Evolutionary conservation across 2,329 filamentous ascomycete species (phyloP), one percentile per base, ranked within the genome.

Genomic region (Scedosporium minutisporum): DNA sequence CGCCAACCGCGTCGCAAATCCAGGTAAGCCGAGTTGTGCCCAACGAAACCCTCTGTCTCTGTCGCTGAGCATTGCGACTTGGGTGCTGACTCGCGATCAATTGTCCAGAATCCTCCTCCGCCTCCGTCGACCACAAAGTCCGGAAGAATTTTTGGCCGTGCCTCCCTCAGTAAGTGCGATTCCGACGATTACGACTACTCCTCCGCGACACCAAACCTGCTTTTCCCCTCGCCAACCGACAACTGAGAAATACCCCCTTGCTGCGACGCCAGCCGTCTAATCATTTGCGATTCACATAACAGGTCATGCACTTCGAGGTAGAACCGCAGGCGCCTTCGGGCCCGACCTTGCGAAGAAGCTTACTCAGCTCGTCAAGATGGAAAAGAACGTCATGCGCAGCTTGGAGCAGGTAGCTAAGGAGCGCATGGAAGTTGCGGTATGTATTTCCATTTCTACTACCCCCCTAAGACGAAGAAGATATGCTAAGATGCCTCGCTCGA

Each of bases 361-460:
- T 66, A 91, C 93, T 48, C 91, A 96, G 80, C 85, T 99, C 61
- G 95, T 99, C 66, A 99, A 99, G 86, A 99, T 99, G 95, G 95
- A 99, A 81, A 99, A 99, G 87, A 97, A 99, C 74, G 91, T 97
- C 63, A 99, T 99, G 95, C 91, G 95, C 76, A 97, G 92, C 75
- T 87, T 97, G 83, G 95, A 99, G 75, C 83, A 91, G 59, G 95
- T 97, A 62, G 92, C 92, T 57, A 88, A 92, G 72, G 95, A 99
- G 82, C 88, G 95, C 70, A 97, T 97, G 92, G 95, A 97, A 71
- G 93, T 97, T 68, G 95, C 95, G 72, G 92, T 96, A 89, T 72
- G 91, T 83, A 23, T 46, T 51, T 27, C n/a, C 18, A 21, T 14
- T 5, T 12, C n/a, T 25, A 7, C 10, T 25, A 21, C 21, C 5